These are phyloP conservation scores for Wickerhamiella vanderwaltii DNA, from an alignment of 805 yeast genomes.

Conservation along the genomic window DNA sequence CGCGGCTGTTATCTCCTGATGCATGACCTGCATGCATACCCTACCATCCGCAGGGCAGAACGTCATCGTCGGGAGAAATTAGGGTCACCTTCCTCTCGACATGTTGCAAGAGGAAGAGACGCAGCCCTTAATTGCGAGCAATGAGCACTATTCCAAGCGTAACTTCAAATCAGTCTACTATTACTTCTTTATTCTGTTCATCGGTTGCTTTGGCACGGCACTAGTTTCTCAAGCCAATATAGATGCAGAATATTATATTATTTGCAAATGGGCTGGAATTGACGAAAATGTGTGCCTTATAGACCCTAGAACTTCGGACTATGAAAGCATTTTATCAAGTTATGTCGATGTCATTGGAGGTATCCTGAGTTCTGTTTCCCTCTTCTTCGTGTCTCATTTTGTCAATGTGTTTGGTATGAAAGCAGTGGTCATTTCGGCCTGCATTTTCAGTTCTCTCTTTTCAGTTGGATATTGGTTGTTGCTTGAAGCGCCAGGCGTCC, in stretches of 20 bases:
- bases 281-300: neutral
- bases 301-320: neutral
- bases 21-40: no score
- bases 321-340: neutral
- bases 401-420: neutral
- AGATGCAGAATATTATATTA: neutral
- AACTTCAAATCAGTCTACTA: neutral
- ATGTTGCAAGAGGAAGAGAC: no score
- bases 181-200: neutral
- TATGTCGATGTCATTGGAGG: slow-evolving; percentile 3
- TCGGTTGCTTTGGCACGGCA: neutral
- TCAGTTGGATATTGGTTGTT: neutral
- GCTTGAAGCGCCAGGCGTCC: neutral
- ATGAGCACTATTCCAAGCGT: no score
- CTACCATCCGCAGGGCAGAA: no score
- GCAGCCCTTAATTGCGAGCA: no score
- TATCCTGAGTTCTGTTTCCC: neutral
- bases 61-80: no score
- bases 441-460: neutral
- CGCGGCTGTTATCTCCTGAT: no score
- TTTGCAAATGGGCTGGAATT: neutral
- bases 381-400: neutral
- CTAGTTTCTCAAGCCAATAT: neutral
- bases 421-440: neutral
- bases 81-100: no score